phyloP scores from a whole-genome alignment of 768 basidiomycete genomes.

The Boletus subcaerulescens region DNA sequence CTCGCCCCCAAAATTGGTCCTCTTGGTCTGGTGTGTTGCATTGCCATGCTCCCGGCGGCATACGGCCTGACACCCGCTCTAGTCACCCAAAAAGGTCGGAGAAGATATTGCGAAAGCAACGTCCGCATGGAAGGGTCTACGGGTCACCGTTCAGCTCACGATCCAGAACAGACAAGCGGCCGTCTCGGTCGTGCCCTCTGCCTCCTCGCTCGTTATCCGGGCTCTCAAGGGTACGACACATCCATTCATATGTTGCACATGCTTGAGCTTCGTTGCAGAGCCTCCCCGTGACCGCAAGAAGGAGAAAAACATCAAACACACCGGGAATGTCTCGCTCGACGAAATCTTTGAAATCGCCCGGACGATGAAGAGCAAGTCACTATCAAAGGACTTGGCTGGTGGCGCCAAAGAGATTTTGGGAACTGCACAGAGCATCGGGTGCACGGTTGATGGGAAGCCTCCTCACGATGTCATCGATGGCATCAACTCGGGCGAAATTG shows the following conservation, averaged over 20 bases:
- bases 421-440: conserved; percentile 94
- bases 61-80: conserved; percentile 14
- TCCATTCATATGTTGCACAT: background rate
- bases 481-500: conserved; percentile 80
- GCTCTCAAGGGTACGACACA: conserved; percentile 89
- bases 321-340: conserved; percentile 89
- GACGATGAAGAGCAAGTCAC: conserved; percentile 91
- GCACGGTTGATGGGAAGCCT: conserved; percentile 91
- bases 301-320: conserved; percentile 99
- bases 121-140: conserved; percentile 97
- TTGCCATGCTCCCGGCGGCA: background rate
- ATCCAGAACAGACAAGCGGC: conserved; percentile 99
- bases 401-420: conserved; percentile 97
- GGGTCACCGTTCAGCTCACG: conserved; percentile 97
- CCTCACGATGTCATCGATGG: conserved; percentile 91
- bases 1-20: conserved; percentile 99
- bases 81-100: conserved; percentile 99
- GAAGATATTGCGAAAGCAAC: conserved; percentile 99
- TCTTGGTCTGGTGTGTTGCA: conserved; percentile 85
- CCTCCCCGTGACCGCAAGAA: conserved; percentile 99
- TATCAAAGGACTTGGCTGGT: conserved; percentile 87
- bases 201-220: conserved; percentile 94
- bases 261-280: conserved; percentile 48
- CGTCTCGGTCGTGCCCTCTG: conserved; percentile 95
- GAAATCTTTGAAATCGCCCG: conserved; percentile 95